Evolutionary conservation across 2,329 filamentous ascomycete genomes (phyloP), one percentile per base, ranked within the genome.

Genomic region (Stagonosporopsis tanaceti): DNA sequence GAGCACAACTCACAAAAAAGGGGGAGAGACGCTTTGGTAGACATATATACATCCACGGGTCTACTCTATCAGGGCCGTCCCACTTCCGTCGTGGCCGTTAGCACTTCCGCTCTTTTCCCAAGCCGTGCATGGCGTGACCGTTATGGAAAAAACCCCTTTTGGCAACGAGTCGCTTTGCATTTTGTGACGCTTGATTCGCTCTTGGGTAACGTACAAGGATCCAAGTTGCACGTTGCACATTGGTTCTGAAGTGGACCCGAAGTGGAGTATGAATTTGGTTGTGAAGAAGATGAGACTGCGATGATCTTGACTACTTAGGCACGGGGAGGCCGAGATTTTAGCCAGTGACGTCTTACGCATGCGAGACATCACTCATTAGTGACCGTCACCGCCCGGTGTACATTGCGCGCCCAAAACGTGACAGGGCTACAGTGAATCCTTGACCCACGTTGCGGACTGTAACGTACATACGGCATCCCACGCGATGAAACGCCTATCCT

Each of bases 11-110:
- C 52, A 52, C 44, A 51, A 46, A 51, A 51, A 48, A 41, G 20
- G 32, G 42, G 35, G 53, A 28, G 17, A 39, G 35, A 54, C 25
- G 28, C 63, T 57, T 47, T 56, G 53, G 48, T 59, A 58, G 60
- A 46, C 47, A 57, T 57, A 63, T 64, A 63, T 64, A 64, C 52
- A 30, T 54, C 27, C 35, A 35, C 28, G 24, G 32, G 35, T 35
- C 28, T 39, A 22, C n/a, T 32, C 17, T 28, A 32, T 22, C 27
- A 46, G 38, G 59, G 41, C 40, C 35, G 59, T 60, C 60, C 42
- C 37, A 28, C 37, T 42, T 57, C 41, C 14, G n/a, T 34, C 46
- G 38, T 37, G 38, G 50, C 38, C 50, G 39, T 53, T 57, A 50
- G 37, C 40, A 37, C 34, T 7, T 46, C 37, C 28, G 17, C 47